Percentiles rank a stretch among this genome's conserved stretches.
Conservation (phyloP, 1,139 yeast genomes). For the Kodamaea alishanica region DNA sequence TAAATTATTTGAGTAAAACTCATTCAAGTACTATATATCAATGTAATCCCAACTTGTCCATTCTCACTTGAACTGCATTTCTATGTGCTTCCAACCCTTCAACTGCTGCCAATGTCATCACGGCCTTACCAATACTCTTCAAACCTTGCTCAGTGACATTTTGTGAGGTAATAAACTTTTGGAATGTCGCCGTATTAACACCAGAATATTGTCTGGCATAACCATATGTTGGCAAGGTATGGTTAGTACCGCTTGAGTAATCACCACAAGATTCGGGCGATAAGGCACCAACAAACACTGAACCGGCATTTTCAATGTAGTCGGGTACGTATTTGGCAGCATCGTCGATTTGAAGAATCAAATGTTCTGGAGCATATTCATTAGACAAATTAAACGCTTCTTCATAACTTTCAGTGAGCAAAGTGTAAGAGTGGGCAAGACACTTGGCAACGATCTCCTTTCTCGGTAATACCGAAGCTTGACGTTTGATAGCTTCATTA, state of each 20-base stretch:
- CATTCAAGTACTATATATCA: background rate
- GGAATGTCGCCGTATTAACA: slow-evolving; percentile 93
- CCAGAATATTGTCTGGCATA: slow-evolving; percentile 97
- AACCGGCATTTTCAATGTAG: slow-evolving; percentile 86
- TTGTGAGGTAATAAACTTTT: slow-evolving; percentile 91
- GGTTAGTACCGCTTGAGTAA: slow-evolving; percentile 96
- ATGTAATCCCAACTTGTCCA: slow-evolving; percentile 68
- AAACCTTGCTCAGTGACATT: slow-evolving; percentile 84
- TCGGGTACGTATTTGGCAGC: slow-evolving; percentile 69
- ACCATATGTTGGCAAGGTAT: slow-evolving; percentile 96
- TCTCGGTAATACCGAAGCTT: slow-evolving; percentile 86
- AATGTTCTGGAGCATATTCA: slow-evolving; percentile 94
- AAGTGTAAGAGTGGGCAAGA: slow-evolving; percentile 84
- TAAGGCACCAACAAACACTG: slow-evolving; percentile 92
- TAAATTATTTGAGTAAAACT: no score
- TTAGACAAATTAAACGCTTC: slow-evolving; percentile 84
- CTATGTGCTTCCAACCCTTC: slow-evolving; percentile 98
- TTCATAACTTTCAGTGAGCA: slow-evolving; percentile 61
- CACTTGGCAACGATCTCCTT: slow-evolving; percentile 90
- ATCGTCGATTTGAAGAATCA: slow-evolving; percentile 81
- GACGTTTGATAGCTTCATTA: slow-evolving; percentile 77
- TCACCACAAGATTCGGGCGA: slow-evolving; percentile 99
- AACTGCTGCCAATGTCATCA: slow-evolving; percentile 92
- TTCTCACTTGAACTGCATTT: slow-evolving; percentile 90
- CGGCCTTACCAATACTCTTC: slow-evolving; percentile 86